Percentiles rank a stretch among this genome's conserved stretches.
Conservation (phyloP, 2,329 filamentous ascomycete genomes). For the Parascedosporium putredinis region DNA sequence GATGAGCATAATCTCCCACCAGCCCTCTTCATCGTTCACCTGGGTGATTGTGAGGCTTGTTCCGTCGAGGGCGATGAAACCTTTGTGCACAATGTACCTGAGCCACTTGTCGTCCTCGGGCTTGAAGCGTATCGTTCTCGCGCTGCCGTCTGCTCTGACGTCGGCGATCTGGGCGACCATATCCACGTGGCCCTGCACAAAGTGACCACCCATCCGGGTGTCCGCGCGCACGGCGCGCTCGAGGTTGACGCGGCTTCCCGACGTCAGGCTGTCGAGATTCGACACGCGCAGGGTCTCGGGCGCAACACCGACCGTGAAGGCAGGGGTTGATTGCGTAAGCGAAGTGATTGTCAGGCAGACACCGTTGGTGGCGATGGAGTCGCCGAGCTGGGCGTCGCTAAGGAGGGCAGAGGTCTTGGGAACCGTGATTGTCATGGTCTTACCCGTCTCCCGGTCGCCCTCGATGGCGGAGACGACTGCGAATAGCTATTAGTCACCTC, state of each 20-base stretch:
- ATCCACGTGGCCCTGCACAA: constrained; percentile 96
- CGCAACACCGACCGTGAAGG: constrained; percentile 87
- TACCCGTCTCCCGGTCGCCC: constrained; percentile 44
- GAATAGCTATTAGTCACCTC: background rate
- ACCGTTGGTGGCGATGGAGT: constrained; percentile 92
- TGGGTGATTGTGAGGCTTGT: constrained; percentile 86
- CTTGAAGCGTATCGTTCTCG: constrained; percentile 73
- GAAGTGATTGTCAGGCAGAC: constrained; percentile 82
- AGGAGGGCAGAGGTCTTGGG: constrained; percentile 61
- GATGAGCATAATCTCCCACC: constrained; percentile 97
- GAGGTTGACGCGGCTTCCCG: constrained; percentile 69
- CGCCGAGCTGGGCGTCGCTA: constrained; percentile 72
- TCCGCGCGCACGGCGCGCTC: constrained; percentile 85
- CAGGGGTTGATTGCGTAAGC: constrained; percentile 27
- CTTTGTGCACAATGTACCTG: constrained; percentile 90
- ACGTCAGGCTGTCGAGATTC: constrained; percentile 68
- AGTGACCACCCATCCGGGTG: constrained; percentile 96
- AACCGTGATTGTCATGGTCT: constrained; percentile 72
- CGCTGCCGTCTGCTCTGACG: constrained; percentile 75
- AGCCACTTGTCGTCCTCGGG: constrained; percentile 61
- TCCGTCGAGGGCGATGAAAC: constrained; percentile 87
- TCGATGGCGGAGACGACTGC: constrained; percentile 50
- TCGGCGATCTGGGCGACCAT: constrained; percentile 67
- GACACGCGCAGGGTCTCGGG: constrained; percentile 94
- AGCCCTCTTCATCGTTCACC: constrained; percentile 68